Evolutionary conservation across 2,329 filamentous ascomycete species (phyloP), one percentile per base, ranked within the genome.

Genomic region (Tolypocladium nubicola): DNA sequence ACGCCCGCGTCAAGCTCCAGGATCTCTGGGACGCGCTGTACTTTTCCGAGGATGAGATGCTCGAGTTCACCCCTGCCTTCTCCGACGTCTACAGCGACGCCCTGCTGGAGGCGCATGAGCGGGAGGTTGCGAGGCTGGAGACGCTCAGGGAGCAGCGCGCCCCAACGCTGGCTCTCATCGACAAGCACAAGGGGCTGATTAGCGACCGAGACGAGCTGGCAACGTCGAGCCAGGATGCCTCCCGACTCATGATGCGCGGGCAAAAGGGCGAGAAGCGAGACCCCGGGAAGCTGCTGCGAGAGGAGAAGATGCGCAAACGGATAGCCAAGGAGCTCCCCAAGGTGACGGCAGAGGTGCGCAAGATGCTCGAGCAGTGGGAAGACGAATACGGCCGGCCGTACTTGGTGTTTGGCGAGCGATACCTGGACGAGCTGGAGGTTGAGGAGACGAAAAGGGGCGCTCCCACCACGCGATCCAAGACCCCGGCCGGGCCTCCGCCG

Each of bases 271-370:
- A 97, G 75, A 90, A 87, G 72, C 89, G 95, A 61, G 94, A 99
- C 68, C 94, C 94, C 3, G 93, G 91, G 54, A 94, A 96, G 74
- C 80, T 99, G 19, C 79, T 99, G 55, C 83, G 94, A 37, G 94
- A 99, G 69, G 94, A 99, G 75, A 99, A 97, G 81, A 96, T 96
- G 90, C 86, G 94, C 59, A 99, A 99, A 82, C 83, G 92, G 58
- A 97, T 99, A 61, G 83, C 92, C 33, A 99, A 97, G 72, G 94
- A 99, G 68, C 78, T 99, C 37, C 94, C 94, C 57, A 97, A 96
- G 76, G 81, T 99, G 49, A 86, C 93, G 58, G 81, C 81, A 0
- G 91, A 97, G n/a, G 75, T 99, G 58, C 83, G 83, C 62, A 93
- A 86, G 70, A 79, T 82, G n/a, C 80, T 99, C 35, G 89, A 93